Percentiles rank a stretch among this genome's conserved stretches.
These are phyloP conservation scores for Kuraishia capsulata DNA, from an alignment of 805 yeast genomes.

Conservation along the genomic window DNA sequence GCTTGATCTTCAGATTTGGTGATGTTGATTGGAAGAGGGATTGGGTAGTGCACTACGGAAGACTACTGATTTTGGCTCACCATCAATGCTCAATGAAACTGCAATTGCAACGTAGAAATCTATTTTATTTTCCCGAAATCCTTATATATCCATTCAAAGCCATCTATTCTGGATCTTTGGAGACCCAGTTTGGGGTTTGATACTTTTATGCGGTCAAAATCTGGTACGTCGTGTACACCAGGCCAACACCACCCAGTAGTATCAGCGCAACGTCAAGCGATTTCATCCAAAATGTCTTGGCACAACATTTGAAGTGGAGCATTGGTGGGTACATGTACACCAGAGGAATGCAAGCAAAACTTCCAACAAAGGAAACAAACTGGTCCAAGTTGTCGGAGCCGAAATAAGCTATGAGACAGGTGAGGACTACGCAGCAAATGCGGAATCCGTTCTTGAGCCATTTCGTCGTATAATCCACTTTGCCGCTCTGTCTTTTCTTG, in stretches of 20 bases:
- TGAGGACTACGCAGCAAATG: conserved; percentile 39
- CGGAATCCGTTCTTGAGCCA: conserved; percentile 63
- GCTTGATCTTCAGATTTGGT: no score
- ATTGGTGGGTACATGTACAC: conserved; percentile 83
- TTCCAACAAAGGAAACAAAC: conserved; percentile 75
- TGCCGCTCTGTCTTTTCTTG: conserved; percentile 44
- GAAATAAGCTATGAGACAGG: conserved; percentile 50
- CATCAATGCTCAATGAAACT: no score
- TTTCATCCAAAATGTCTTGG: conserved; percentile 27
- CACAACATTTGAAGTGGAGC: conserved; percentile 52
- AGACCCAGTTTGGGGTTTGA: no score
- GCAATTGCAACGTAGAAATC: no score
- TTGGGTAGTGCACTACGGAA: not conserved
- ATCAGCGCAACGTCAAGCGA: conserved; percentile 39
- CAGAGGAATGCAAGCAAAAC: conserved; percentile 78
- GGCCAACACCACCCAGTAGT: conserved; percentile 47
- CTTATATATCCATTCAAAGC: no score
- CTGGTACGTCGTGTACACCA: conserved; percentile 62
- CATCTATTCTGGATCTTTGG: no score
- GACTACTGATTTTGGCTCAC: not conserved
- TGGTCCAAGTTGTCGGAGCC: conserved; percentile 65
- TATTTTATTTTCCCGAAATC: no score
- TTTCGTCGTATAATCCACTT: conserved; percentile 38
- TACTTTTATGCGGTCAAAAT: no score
- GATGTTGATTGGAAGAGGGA: not conserved